Base-by-base conservation (phyloP, 176 grass and related monocot species). In the Rhynchospora tenuis region DNA sequence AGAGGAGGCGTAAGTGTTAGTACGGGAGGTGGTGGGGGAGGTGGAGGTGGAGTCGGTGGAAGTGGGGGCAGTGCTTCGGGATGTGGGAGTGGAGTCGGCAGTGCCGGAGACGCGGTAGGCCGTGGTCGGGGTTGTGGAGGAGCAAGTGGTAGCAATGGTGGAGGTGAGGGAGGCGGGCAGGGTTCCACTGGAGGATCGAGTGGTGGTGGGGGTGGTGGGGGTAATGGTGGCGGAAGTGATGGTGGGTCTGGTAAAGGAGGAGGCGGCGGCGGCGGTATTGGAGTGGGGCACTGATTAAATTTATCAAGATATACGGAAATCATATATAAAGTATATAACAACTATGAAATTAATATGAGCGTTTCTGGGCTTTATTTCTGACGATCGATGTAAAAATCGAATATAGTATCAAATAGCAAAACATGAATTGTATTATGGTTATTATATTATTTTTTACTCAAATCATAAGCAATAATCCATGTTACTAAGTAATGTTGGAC, bases 31-130 rank as follows among this genome's bases (percentile, higher is more conserved):
- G 81, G 90, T 0, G 61, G 1, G 0, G 82, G 89, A n/a, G 78
- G 33, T 0, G 85, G 67, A 0, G 60, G 38, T 0, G 78, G 83
- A 0, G 46, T 14, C 4, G 64, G 83, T 0, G 87, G 81, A 6
- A 73, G 73, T 19, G 80, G 81, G 0, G 84, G 88, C 10, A 80
- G 86, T 70, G 89, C 76, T 17, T 87, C 77, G 0, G 88, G 89
- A 8, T 77, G 82, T 13, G 90, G 90, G 3, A 86, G 78, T 1
- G 92, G 90, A 62, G 81, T 88, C 59, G 92, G 92, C 4, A 81
- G 61, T 20, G 79, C 92, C 0, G 95, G 92, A 17, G 84, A 47
- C 8, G 89, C 62, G 26, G 86, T 87, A 0, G 92, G 89, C 0
- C 77, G 6, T 0, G 90, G 89, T 6, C 75, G 82, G 1, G 95